Evolutionary conservation across 768 basidiomycete genomes (phyloP).

Genomic region (Gymnopilus junonius): DNA sequence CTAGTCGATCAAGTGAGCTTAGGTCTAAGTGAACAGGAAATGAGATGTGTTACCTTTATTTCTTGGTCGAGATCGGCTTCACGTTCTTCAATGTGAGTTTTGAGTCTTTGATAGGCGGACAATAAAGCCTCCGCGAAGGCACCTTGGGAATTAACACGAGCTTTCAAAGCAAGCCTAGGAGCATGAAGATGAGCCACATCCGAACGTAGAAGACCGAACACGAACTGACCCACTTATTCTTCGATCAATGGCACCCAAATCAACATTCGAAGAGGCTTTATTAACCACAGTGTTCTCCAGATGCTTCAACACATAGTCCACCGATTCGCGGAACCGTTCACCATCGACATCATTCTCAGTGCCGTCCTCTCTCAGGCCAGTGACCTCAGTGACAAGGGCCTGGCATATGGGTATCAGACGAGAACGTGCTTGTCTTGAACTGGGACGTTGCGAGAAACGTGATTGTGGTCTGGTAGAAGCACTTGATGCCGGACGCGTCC

Average conservation of each 20-base stretch:
- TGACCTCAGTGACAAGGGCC: conserved; percentile 55
- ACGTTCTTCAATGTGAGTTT: conserved; percentile 46
- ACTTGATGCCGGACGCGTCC: conserved; percentile 48
- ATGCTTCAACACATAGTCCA: conserved; percentile 62
- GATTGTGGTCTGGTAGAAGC: conserved; percentile 48
- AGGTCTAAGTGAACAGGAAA: not conserved
- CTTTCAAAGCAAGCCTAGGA: conserved; percentile 68
- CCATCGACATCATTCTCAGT: conserved; percentile 38
- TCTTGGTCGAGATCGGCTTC: conserved; percentile 67
- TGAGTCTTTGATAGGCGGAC: conserved; percentile 54
- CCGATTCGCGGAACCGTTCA: conserved; percentile 46
- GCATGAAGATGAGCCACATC: conserved; percentile 10
- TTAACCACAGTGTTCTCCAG: conserved; percentile 57
- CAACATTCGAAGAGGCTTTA: conserved; percentile 61
- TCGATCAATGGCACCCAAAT: conserved; percentile 57
- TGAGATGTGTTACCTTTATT: conserved; percentile 52
- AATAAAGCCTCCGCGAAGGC: conserved; percentile 62
- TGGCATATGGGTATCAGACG: conserved; percentile 60
- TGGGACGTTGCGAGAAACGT: conserved; percentile 45
- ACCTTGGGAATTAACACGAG: conserved; percentile 69
- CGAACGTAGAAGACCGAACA: not conserved
- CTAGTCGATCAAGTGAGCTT: conserved; percentile 35
- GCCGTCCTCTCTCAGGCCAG: conserved; percentile 51
- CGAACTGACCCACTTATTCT: conserved; percentile 60
- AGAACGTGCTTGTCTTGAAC: conserved; percentile 58